These are phyloP conservation scores for Aspergillus eucalypticola DNA, from an alignment of 2,329 filamentous ascomycete species.

Conservation along the genomic window DNA sequence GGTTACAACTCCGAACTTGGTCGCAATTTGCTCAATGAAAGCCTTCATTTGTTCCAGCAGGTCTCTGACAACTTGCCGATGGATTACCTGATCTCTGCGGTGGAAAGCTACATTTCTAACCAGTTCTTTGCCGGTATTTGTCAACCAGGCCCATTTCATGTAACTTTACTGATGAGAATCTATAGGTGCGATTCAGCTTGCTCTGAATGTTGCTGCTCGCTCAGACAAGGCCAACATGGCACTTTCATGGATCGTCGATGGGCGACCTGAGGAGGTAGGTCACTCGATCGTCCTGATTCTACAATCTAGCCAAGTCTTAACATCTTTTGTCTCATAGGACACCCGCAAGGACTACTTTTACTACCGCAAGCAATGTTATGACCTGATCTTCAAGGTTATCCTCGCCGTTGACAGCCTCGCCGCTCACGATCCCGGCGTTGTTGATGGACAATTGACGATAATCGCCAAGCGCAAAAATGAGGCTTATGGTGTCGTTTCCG, in stretches of 20 bases:
- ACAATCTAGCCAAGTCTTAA: constrained; percentile 12
- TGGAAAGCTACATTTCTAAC: constrained; percentile 75
- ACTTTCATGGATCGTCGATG: constrained; percentile 83
- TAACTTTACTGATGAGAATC: constrained; percentile 10
- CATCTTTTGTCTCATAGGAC: constrained; percentile 52
- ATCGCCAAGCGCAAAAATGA: constrained; percentile 78
- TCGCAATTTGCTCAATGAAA: constrained; percentile 81
- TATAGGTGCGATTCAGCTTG: constrained; percentile 79
- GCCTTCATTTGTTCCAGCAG: constrained; percentile 80
- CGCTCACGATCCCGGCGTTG: constrained; percentile 66
- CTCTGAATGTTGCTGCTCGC: constrained; percentile 77
- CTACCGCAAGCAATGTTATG: constrained; percentile 76
- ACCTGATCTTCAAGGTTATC: constrained; percentile 82
- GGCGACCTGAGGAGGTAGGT: constrained; percentile 61
- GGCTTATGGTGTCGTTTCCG: constrained; percentile 86
- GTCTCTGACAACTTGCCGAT: constrained; percentile 81
- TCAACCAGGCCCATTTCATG: constrained; percentile 21
- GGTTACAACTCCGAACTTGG: constrained; percentile 73
- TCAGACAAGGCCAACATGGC: constrained; percentile 86
- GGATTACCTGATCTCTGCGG: constrained; percentile 75
- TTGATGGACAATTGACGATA: constrained; percentile 76
- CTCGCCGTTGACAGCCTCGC: constrained; percentile 72
- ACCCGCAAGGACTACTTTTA: constrained; percentile 67
- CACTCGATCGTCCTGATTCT: not conserved
- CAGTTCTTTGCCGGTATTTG: constrained; percentile 76